A percentile compares a stretch with the other conserved stretches of the same genome.
Conservation (phyloP, 2,329 filamentous ascomycete genomes). For the Cercospora sp. region DNA sequence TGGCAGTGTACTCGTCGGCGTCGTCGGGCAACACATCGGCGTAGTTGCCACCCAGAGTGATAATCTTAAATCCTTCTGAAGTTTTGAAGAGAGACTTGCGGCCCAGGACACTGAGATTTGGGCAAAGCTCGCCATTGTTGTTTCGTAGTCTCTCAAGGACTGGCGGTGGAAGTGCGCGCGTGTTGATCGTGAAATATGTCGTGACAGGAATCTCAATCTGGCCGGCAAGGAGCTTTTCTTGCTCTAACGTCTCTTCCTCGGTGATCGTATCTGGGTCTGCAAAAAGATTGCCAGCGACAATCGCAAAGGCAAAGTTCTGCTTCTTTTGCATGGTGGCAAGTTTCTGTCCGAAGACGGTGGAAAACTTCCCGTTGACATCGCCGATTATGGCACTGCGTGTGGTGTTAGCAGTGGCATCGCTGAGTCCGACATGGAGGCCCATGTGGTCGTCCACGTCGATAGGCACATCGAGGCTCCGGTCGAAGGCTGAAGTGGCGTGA, state of each 20-base stretch:
- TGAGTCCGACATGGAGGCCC: slow-evolving; percentile 6
- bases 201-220: slow-evolving; percentile 72
- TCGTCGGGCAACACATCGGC: slow-evolving; percentile 19
- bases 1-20: slow-evolving; percentile 69
- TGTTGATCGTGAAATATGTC: slow-evolving; percentile 87
- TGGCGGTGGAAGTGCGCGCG: slow-evolving; percentile 66
- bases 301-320: slow-evolving; percentile 82
- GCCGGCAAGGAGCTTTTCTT: slow-evolving; percentile 65
- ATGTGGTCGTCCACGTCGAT: slow-evolving; percentile 6
- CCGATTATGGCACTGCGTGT: slow-evolving; percentile 59
- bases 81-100: slow-evolving; percentile 88
- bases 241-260: slow-evolving; percentile 49
- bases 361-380: slow-evolving; percentile 75
- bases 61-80: slow-evolving; percentile 82
- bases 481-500: neutral
- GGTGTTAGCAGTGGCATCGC: neutral
- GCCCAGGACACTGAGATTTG: slow-evolving; percentile 87
- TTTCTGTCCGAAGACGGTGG: slow-evolving; percentile 70
- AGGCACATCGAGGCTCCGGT: neutral
- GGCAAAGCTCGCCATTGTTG: slow-evolving; percentile 70
- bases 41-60: slow-evolving; percentile 72
- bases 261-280: slow-evolving; percentile 47
- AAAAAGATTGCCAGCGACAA: slow-evolving; percentile 84
- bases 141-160: slow-evolving; percentile 73
- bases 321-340: slow-evolving; percentile 78